These are phyloP conservation scores for Leishmania amazonensis DNA, from an alignment of 208 protist species.

Conservation along the genomic window DNA sequence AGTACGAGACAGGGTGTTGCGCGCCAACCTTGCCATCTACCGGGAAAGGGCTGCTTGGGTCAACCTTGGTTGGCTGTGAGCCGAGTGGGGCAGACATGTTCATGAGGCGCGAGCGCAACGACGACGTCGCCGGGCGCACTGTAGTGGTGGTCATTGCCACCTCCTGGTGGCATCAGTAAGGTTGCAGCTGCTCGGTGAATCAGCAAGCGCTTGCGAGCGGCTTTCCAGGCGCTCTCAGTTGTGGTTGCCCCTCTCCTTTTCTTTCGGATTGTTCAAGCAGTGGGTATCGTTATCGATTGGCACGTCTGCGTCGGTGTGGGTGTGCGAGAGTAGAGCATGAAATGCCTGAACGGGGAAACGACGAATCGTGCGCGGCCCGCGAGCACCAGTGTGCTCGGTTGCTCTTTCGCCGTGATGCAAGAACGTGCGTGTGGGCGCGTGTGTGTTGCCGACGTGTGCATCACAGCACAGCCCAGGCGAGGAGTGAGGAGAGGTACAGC, in stretches of 20 bases:
- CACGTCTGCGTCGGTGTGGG: not conserved
- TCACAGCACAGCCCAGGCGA: not conserved
- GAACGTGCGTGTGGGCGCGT: not conserved
- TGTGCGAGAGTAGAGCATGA: not conserved
- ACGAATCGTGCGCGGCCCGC: not conserved
- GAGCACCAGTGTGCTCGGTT: not conserved
- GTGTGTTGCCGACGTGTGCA: not conserved
- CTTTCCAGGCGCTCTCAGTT: not conserved
- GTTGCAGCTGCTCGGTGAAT: not conserved
- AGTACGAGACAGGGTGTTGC: constrained; percentile 61
- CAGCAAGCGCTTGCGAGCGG: not conserved
- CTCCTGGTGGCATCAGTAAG: too few species aligned
- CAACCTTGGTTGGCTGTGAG: constrained; percentile 19
- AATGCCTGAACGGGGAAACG: not conserved
- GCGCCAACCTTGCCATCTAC: constrained; percentile 36
- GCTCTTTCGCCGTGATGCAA: not conserved
- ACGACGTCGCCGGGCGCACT: not conserved
- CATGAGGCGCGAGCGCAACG: constrained; percentile 11
- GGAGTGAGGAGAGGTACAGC: not conserved
- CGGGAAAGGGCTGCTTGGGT: constrained; percentile 25
- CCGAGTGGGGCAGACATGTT: constrained; percentile 14
- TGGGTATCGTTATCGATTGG: not conserved
- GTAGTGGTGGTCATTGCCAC: not conserved
- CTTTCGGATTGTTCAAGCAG: not conserved
- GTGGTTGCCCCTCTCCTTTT: not conserved